Conservation (phyloP, 169 alveolate genomes). For the Neospora caninum region DNA sequence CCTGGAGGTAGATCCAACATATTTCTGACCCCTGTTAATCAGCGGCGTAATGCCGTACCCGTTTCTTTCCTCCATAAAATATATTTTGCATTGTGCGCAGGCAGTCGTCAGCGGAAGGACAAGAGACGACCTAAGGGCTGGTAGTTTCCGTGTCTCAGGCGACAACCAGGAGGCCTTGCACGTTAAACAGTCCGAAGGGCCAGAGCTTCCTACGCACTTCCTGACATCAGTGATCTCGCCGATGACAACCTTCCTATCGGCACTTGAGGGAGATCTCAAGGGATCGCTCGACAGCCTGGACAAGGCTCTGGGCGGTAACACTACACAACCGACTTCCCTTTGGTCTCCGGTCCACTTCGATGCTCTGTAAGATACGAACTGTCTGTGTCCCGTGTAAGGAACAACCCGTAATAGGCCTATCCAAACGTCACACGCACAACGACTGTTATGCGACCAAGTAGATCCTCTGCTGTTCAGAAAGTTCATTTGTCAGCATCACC, state of each 20-base stretch:
- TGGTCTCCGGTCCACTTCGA: constrained; percentile 15
- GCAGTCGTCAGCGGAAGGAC: not conserved
- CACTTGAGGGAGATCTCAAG: constrained; percentile 6
- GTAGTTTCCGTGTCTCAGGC: not conserved
- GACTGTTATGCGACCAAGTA: too few species aligned
- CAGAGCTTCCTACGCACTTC: not conserved
- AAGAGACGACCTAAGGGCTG: not conserved
- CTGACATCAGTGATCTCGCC: not conserved
- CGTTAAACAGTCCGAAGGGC: not conserved
- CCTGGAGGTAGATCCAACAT: not conserved
- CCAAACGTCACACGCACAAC: too few species aligned
- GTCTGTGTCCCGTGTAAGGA: too few species aligned
- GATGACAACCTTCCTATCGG: not conserved
- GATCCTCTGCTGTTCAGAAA: too few species aligned
- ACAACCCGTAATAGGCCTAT: too few species aligned
- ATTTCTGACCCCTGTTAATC: not conserved
- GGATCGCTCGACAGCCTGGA: constrained; percentile 19
- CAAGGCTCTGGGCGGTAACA: not conserved
- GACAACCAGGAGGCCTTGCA: not conserved
- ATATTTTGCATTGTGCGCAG: not conserved
- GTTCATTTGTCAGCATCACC: too few species aligned
- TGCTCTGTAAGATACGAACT: not conserved
- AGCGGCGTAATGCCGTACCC: too few species aligned
- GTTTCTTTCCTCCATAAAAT: not conserved
- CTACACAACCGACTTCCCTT: not conserved